These are phyloP conservation scores for Leccinum subrobustum DNA, from an alignment of 1,284 basidiomycete species.

Conservation along the genomic window DNA sequence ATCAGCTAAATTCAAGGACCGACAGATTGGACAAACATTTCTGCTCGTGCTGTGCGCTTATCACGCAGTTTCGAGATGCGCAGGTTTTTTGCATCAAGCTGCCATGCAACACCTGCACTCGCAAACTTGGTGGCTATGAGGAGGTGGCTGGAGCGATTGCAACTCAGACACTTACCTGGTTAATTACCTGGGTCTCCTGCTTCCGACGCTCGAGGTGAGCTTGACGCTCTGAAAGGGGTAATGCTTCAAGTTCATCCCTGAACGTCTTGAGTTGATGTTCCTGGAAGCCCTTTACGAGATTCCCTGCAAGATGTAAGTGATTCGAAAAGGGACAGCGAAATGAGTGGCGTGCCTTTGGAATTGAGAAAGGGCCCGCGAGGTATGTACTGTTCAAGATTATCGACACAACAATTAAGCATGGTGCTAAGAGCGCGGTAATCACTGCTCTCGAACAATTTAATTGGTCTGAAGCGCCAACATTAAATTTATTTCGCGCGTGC, in stretches of 20 bases:
- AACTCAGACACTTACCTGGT: constrained; percentile 13
- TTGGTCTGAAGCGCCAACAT: constrained; percentile 14
- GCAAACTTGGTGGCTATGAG: constrained; percentile 27
- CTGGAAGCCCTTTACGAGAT: constrained; percentile 27
- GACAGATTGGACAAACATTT: constrained; percentile 18
- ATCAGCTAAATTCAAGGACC: constrained; percentile 12
- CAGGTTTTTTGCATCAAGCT: constrained; percentile 16
- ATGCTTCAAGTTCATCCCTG: constrained; percentile 14
- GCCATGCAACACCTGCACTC: constrained; percentile 25
- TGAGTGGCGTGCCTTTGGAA: constrained; percentile 18
- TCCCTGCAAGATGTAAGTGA: constrained; percentile 20
- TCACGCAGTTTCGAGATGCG: constrained; percentile 23
- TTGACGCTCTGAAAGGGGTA: constrained; percentile 18
- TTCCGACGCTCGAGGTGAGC: constrained; percentile 22
- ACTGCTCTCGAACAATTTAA: constrained; percentile 15
- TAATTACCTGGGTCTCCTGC: constrained; percentile 8
- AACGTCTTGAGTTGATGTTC: constrained; percentile 19
- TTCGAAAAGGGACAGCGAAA: neutral
- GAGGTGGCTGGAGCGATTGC: neutral
- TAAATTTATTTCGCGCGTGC: neutral
- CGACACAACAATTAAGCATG: constrained; percentile 13
- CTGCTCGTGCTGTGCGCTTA: constrained; percentile 28
- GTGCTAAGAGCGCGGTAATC: constrained; percentile 12
- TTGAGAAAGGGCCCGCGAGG: constrained; percentile 29
- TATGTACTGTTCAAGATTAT: constrained; percentile 24